These are phyloP conservation scores for Anthostomella pinea DNA, from an alignment of 2,329 filamentous ascomycete genomes.

Conservation along the genomic window DNA sequence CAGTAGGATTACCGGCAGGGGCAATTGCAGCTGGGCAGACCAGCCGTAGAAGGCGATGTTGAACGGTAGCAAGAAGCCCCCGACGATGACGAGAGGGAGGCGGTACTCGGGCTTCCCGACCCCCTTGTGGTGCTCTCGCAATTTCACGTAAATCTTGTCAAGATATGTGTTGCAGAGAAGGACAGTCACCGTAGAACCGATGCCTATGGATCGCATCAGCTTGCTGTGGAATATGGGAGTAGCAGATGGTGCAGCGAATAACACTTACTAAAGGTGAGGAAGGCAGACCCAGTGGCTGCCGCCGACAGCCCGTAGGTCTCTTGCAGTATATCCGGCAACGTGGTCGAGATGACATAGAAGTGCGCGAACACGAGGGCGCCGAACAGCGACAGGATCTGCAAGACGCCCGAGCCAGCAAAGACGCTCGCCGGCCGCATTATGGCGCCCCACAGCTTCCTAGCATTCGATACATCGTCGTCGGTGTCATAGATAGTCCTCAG, in stretches of 20 bases:
- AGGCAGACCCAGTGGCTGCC: slow-evolving; percentile 49
- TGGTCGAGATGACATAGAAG: slow-evolving; percentile 53
- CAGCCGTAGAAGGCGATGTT: slow-evolving; percentile 49
- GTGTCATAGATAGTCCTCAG: slow-evolving; percentile 33
- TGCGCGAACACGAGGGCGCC: slow-evolving; percentile 48
- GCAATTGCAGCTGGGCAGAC: slow-evolving; percentile 42
- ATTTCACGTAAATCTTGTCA: slow-evolving; percentile 51
- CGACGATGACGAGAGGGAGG: slow-evolving; percentile 49
- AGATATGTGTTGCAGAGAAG: slow-evolving; percentile 48
- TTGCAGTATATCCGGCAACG: slow-evolving; percentile 49
- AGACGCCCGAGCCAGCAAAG: slow-evolving; percentile 48
- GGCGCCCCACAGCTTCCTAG: slow-evolving; percentile 36
- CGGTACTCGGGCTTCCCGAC: slow-evolving; percentile 51
- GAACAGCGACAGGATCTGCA: slow-evolving; percentile 47
- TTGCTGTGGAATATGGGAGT: slow-evolving; percentile 9
- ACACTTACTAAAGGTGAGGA: slow-evolving; percentile 52
- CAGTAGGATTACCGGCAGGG: slow-evolving; percentile 42
- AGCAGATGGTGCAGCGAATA: too few species aligned
- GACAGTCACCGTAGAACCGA: slow-evolving; percentile 47
- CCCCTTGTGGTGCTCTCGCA: slow-evolving; percentile 40
- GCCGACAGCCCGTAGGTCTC: slow-evolving; percentile 48
- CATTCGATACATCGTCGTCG: slow-evolving; percentile 20
- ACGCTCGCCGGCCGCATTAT: slow-evolving; percentile 46
- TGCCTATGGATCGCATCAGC: slow-evolving; percentile 34
- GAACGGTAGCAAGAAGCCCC: slow-evolving; percentile 44